Evolutionary conservation across 2,329 filamentous ascomycete species (phyloP), one percentile per base, ranked within the genome.

Genomic region (Leptographium radiaticola): DNA sequence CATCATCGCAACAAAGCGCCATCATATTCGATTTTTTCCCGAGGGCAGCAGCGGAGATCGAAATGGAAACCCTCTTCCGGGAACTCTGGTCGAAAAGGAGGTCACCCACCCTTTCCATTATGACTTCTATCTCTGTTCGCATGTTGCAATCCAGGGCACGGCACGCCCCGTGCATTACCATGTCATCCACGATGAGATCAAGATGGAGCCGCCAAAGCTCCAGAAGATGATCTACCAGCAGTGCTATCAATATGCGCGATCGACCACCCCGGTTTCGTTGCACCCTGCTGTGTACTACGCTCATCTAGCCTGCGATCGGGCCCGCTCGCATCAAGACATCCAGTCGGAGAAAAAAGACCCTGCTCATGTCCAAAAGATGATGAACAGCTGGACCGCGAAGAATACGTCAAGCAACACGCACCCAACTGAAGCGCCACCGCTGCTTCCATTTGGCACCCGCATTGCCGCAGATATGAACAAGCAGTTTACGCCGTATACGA

Each of bases 251-350:
- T 98, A 95, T 64, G 84, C 86, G 53, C 82, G 93, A 16, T 93
- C 90, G 0, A 97, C 90, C 0, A 97, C 91, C 0, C 89, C 93
- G 0, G 90, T 98, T 0, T 96, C 90, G 0, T 69, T 93, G 0
- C 87, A 83, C 59, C 93, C 93, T 0, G 89, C 93, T 0, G 85
- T 97, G 0, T 98, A 98, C 75, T 98, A 98, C 61, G 89, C 94
- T 0, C 93, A 98, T 68, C 70, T 98, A 58, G 89, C 90, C 38
- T 85, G 89, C 10, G 81, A 82, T 55, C 87, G 93, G 50, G 89
- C 87, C 20, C 82, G 83, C 53, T 74, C 82, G 4, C 93, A 98
- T 59, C 83, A 91, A 62, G 66, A 74, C 55, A 60, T 71, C 4
- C 63, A 70, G 0, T 65, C 71, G 0, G 75, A 72, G 16, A 69